These are phyloP conservation scores for Dictyostelium citrinum DNA, from an alignment of 78 protist species.

Conservation along the genomic window DNA sequence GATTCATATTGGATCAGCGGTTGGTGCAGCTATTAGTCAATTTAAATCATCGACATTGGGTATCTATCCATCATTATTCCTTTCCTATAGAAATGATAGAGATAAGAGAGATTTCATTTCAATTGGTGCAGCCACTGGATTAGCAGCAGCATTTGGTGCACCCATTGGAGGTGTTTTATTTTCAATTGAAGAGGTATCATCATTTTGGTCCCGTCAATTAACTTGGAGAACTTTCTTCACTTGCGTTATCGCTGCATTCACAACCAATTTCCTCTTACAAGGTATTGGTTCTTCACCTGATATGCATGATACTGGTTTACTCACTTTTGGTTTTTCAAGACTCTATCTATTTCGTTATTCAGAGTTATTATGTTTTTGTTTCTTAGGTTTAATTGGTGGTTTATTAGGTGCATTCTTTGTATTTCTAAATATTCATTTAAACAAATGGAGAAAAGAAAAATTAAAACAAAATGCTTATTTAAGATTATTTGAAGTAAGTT, in stretches of 20 bases:
- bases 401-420: constrained; percentile 65
- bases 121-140: constrained; percentile 96
- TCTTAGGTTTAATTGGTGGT: constrained; percentile 74
- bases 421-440: constrained; percentile 68
- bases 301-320: constrained; percentile 82
- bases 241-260: constrained; percentile 85
- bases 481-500: constrained; percentile 31
- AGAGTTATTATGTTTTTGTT: constrained; percentile 60
- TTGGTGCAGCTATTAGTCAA: constrained; percentile 65
- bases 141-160: constrained; percentile 96
- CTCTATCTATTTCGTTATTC: constrained; percentile 55
- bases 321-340: constrained; percentile 83
- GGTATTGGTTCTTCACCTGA: constrained; percentile 63
- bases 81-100: constrained; percentile 84
- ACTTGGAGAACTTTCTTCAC: constrained; percentile 94
- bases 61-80: constrained; percentile 26
- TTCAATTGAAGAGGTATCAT: constrained; percentile 90
- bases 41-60: constrained; percentile 23
- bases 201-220: constrained; percentile 86
- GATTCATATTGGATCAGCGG: constrained; percentile 90
- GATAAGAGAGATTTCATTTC: constrained; percentile 90
- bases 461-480: background rate
- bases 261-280: constrained; percentile 48
- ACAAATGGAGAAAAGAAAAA: constrained; percentile 77
- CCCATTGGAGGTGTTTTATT: constrained; percentile 96